Conservation (phyloP, 1,139 yeast species). For the Magnusiomyces paraingens region DNA sequence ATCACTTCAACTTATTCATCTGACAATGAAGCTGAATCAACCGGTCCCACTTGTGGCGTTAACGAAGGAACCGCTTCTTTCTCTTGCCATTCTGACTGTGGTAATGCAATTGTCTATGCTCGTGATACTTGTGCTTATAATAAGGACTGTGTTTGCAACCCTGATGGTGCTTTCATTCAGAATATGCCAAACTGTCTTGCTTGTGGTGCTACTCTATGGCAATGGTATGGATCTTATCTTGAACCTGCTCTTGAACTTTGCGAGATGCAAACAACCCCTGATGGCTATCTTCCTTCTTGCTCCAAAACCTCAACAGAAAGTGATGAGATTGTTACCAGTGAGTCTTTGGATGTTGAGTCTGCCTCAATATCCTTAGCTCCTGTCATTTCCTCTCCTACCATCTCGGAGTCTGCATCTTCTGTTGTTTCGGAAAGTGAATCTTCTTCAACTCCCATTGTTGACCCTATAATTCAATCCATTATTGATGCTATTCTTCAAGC, state of each 20-base stretch:
- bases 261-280: background rate
- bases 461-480: too few species aligned
- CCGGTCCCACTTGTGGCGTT: too few species aligned
- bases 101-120: background rate
- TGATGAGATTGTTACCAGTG: too few species aligned
- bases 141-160: background rate
- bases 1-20: too few species aligned
- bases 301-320: too few species aligned
- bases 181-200: background rate
- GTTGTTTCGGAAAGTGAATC: background rate
- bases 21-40: too few species aligned
- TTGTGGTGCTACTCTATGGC: background rate
- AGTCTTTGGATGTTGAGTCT: background rate
- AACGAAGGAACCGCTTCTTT: background rate
- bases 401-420: background rate
- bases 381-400: background rate
- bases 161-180: background rate
- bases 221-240: background rate
- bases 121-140: background rate
- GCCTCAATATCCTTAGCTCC: background rate
- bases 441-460: too few species aligned
- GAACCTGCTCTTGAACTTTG: slow-evolving; percentile 11
- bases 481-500: too few species aligned
- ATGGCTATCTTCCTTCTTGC: background rate
- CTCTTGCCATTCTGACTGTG: background rate